A percentile compares a stretch with the other conserved stretches of the same genome.
Conservation (phyloP, 2,329 filamentous ascomycete species). For the Stemphylium lycopersici region DNA sequence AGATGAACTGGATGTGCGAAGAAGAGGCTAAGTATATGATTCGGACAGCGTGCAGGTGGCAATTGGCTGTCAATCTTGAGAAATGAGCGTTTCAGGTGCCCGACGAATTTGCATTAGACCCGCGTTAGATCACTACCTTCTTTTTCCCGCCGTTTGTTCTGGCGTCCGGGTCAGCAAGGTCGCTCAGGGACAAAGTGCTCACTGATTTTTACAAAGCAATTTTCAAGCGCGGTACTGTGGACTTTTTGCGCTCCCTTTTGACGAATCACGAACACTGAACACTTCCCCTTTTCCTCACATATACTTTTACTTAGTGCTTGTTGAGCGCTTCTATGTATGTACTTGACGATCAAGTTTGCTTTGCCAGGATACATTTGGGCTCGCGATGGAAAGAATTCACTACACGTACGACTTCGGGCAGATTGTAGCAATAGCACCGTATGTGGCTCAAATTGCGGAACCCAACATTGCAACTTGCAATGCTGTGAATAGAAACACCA, state of each 20-base stretch:
- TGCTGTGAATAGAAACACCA: too few species aligned
- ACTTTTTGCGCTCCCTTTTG: neutral
- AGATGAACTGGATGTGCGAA: conserved; percentile 35
- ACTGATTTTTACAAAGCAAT: neutral
- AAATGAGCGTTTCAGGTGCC: conserved; percentile 56
- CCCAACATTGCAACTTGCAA: too few species aligned
- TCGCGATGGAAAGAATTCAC: too few species aligned
- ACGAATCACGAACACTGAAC: neutral
- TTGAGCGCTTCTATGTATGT: neutral
- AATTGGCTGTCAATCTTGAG: conserved; percentile 46
- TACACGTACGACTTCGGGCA: too few species aligned
- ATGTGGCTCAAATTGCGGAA: too few species aligned
- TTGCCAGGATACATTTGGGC: too few species aligned
- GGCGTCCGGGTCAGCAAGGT: neutral
- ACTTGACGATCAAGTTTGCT: neutral
- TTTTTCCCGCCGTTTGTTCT: neutral
- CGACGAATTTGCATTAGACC: neutral
- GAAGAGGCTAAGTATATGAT: conserved; percentile 41
- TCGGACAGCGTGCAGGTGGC: conserved; percentile 28
- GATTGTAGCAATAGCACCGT: too few species aligned
- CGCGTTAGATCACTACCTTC: neutral
- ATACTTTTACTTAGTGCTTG: neutral
- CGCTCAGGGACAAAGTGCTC: neutral
- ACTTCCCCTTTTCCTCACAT: neutral
- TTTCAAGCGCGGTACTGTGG: neutral